These are phyloP conservation scores for Aphanomyces euteiches DNA, from an alignment of 352 stramenopile genomes.

Conservation along the genomic window DNA sequence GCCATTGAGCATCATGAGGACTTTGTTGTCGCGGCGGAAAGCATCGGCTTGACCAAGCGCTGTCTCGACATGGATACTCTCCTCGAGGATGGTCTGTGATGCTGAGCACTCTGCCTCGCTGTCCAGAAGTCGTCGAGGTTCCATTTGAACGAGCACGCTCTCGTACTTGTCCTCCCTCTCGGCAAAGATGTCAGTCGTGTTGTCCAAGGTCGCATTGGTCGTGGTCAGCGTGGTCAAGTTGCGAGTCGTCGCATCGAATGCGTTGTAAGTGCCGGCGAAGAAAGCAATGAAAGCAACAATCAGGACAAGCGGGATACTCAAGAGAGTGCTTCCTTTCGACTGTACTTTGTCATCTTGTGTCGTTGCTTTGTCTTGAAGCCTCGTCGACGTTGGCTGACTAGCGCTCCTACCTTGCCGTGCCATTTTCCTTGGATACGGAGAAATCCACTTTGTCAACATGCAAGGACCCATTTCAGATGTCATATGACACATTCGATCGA, in stretches of 20 bases:
- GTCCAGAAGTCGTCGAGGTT: neutral
- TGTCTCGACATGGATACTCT: constrained; percentile 40
- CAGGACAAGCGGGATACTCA: neutral
- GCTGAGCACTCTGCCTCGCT: constrained; percentile 30
- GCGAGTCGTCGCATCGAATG: too few relatives aligned
- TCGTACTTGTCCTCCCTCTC: neutral
- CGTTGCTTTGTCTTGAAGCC: too few relatives aligned
- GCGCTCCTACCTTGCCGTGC: too few relatives aligned
- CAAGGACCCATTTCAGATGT: too few relatives aligned
- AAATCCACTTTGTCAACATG: too few relatives aligned
- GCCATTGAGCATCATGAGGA: constrained; percentile 72
- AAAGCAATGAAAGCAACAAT: neutral
- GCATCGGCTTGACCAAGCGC: constrained; percentile 37
- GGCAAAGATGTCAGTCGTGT: neutral
- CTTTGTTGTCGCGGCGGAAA: constrained; percentile 37
- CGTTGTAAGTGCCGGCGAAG: neutral
- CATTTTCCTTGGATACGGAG: too few relatives aligned
- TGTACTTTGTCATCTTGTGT: too few relatives aligned
- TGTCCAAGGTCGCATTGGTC: neutral
- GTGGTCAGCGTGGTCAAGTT: too few relatives aligned
- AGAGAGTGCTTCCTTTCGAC: too few relatives aligned
- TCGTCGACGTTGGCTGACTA: too few relatives aligned
- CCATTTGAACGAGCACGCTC: neutral
- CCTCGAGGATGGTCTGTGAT: constrained; percentile 34
- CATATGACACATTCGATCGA: too few relatives aligned